These are phyloP conservation scores for Saturnispora galanensis DNA, from an alignment of 805 yeast species.

Conservation along the genomic window DNA sequence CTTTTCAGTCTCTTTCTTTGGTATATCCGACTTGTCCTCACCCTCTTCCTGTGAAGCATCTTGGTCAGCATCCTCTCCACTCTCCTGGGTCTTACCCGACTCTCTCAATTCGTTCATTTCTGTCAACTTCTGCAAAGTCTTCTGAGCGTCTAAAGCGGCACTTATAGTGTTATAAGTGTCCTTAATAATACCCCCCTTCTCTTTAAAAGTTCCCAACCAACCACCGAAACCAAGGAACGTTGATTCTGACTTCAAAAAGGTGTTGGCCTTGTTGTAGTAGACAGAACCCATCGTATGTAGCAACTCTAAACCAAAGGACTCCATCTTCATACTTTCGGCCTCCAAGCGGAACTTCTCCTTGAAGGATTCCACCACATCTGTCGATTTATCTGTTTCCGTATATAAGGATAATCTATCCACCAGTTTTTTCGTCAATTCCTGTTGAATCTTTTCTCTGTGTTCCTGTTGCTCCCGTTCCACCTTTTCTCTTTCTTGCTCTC, in stretches of 20 bases:
- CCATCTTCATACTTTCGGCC: conserved; percentile 78
- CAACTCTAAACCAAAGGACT: conserved; percentile 88
- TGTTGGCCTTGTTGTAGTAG: conserved; percentile 66
- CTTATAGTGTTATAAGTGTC: conserved; percentile 76
- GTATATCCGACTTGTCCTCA: neutral
- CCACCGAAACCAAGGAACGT: conserved; percentile 77
- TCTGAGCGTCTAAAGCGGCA: conserved; percentile 82
- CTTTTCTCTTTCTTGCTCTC: conserved; percentile 46
- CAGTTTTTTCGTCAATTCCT: conserved; percentile 40
- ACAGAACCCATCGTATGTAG: conserved; percentile 74
- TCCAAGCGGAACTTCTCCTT: conserved; percentile 45
- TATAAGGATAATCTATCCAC: conserved; percentile 35
- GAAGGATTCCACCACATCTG: conserved; percentile 51
- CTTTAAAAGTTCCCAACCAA: conserved; percentile 69
- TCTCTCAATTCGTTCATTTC: conserved; percentile 49
- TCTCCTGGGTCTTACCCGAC: too few species aligned
- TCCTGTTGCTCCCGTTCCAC: conserved; percentile 68
- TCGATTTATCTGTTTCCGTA: conserved; percentile 51
- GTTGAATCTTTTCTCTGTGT: conserved; percentile 46
- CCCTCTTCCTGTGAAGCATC: neutral
- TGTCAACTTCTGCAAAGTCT: conserved; percentile 62
- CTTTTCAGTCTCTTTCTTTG: neutral
- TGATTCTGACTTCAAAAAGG: conserved; percentile 62
- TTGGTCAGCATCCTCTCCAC: conserved; percentile 12
- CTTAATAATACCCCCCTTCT: conserved; percentile 74